A percentile compares a stretch with the other conserved stretches of the same genome.
phyloP scores from a whole-genome alignment of 805 yeast species.

The Schwanniomyces vanrijiae region DNA sequence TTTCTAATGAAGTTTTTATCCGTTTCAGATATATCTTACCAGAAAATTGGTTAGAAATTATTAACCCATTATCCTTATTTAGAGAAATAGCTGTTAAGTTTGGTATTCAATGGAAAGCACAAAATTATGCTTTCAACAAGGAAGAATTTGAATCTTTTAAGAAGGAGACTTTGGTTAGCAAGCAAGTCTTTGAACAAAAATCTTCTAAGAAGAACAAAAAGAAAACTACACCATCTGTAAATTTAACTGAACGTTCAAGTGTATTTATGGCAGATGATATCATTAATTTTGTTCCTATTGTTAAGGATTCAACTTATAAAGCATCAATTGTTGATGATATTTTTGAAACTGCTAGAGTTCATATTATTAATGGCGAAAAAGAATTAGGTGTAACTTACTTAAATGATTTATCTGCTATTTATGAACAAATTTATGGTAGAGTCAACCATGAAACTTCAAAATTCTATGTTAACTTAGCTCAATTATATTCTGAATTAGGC shows the following conservation, averaged over 20 bases:
- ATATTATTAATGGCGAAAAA: slow-evolving; percentile 39
- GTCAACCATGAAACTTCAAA: slow-evolving; percentile 79
- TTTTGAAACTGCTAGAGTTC: slow-evolving; percentile 58
- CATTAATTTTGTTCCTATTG: slow-evolving; percentile 66
- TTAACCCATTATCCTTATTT: slow-evolving; percentile 48
- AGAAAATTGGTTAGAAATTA: slow-evolving; percentile 42
- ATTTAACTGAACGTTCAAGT: slow-evolving; percentile 25
- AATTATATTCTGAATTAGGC: slow-evolving; percentile 61
- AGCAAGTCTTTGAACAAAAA: slow-evolving; percentile 11
- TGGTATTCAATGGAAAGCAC: slow-evolving; percentile 82
- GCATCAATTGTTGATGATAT: slow-evolving; percentile 74
- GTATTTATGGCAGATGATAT: slow-evolving; percentile 64
- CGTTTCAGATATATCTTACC: slow-evolving; percentile 68
- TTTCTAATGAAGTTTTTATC: slow-evolving; percentile 52
- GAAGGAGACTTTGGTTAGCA: slow-evolving; percentile 22
- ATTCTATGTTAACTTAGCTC: slow-evolving; percentile 64
- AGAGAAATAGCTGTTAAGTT: slow-evolving; percentile 73
- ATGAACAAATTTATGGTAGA: slow-evolving; percentile 81
- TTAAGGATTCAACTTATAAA: slow-evolving; percentile 68
- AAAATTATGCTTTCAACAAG: slow-evolving; percentile 47
- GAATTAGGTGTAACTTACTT: slow-evolving; percentile 64
- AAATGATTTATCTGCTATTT: slow-evolving; percentile 66
- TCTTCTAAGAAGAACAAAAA: slow-evolving; percentile 30
- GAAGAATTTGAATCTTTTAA: slow-evolving; percentile 34
- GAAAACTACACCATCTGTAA: slow-evolving; percentile 16